Evolutionary conservation across 345 rosid genomes (phyloP).

Genomic region (Hibiscus trionum): DNA sequence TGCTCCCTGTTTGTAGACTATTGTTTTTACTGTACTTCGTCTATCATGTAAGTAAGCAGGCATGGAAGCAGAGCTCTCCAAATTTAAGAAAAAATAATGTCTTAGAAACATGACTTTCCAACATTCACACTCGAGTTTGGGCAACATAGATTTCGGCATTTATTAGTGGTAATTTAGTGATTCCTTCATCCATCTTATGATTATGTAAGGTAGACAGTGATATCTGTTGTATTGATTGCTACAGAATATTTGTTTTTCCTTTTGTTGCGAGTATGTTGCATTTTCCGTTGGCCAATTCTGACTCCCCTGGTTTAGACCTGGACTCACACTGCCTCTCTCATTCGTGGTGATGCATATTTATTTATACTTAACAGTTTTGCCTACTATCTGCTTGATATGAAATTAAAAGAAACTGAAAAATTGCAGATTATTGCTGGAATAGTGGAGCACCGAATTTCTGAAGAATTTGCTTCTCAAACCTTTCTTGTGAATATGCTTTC

Average conservation of each 20-base stretch:
- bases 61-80: not conserved
- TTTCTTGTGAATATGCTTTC: constrained; percentile 79
- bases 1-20: not conserved
- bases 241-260: not conserved
- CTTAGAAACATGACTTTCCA: not conserved
- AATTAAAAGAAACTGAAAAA: not conserved
- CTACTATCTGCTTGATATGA: constrained; percentile 11
- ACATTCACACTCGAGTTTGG: not conserved
- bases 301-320: not conserved
- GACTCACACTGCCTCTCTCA: constrained; percentile 1
- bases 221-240: not conserved
- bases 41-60: not conserved
- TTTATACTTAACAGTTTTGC: not conserved
- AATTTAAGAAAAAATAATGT: not conserved
- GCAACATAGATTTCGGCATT: not conserved
- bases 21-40: not conserved
- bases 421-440: constrained; percentile 89
- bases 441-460: constrained; percentile 80
- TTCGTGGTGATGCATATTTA: not conserved
- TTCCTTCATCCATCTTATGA: not conserved
- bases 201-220: not conserved
- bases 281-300: not conserved
- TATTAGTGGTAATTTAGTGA: not conserved
- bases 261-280: not conserved
- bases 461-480: constrained; percentile 63